Base-by-base conservation (phyloP, 1,139 yeast genomes). In the Lodderomyces metapsilosis region DNA sequence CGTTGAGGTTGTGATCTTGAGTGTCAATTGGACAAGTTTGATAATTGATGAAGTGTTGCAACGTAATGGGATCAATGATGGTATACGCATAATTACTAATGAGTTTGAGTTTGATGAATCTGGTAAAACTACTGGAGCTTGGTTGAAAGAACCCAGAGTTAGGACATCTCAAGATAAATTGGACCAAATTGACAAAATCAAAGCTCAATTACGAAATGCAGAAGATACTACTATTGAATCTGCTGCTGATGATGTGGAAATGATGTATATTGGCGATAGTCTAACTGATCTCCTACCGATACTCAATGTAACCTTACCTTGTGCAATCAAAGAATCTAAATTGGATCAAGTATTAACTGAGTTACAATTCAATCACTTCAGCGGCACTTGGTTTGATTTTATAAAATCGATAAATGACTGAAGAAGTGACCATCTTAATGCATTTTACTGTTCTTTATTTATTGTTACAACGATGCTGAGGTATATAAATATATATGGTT, bases 231-330 rank as follows among this genome's bases (percentile, higher is more conserved):
- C n/a, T n/a, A n/a, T n/a, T n/a, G n/a, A n/a, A n/a, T n/a, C n/a
- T n/a, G n/a, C n/a, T 21, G 15, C 37, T 16, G 6, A 25, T 10
- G 24, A 12, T 3, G 31, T 21, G 16, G 36, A 31, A 5, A 43
- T 72, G 1, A 59, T 74, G 37, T 84, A 82, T 52, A 63, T 82
- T 12, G 92, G 92, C 1, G 92, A 84, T 52, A 80, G 87, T 46
- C 52, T 76, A 1, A 80, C 87, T 0, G 92, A 84, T 58, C 60
- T 82, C 12, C 58, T 80, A 30, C 72, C 82, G 1, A 58, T 83
- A 54, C 45, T 78, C 10, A 68, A 66, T 28, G 77, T 80, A 2
- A 74, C 73, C 43, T 47, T 58, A 15, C 87, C 84, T 0, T 59
- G 82, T 4, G 67, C 76, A 0, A 66, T 82, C 38, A 66, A 61